Base-by-base conservation (phyloP, 2,329 filamentous ascomycete genomes). In the Fusarium tjaetaba region DNA sequence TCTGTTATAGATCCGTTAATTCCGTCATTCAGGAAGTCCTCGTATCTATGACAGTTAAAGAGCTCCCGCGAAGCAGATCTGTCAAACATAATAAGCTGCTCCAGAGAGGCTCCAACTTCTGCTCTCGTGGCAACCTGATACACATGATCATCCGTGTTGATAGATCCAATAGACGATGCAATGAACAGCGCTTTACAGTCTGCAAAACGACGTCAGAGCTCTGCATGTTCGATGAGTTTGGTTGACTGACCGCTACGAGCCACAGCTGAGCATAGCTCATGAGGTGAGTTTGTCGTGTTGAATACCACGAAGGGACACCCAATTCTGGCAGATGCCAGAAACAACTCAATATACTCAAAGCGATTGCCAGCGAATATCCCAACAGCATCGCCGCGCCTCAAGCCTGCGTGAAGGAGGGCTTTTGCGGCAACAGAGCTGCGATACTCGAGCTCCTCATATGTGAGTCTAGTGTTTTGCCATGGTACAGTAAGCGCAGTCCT, bases 171-270 rank as follows among this genome's bases (percentile, higher is more conserved):
- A 3, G 39, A 45, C 0, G 55, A 45, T 2, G 28, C 55, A 18
- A 57, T 36, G 8, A 57, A 57, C 9, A 57, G 14, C 4, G 18
- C 30, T 5, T 45, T 57, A 11, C 41, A 57, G 9, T 34, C 55
- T 57, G 13, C 4, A 16, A 34, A 34, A 20, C 5, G 13, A 14
- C 3, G 24, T 51, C 7, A 51, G 48, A 32, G 16, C 4, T 11
- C 22, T 24, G 22, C 3, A 13, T 7, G 5, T 0, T 7, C 15
- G 4, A 5, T 14, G 15, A 9, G 10, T 6, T 22, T 20, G 8
- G 22, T 18, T 6, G 18, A 36, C 53, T 36, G 6, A 57, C 53
- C 41, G 18, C 53, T 57, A 18, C 53, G 28, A 36, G 53, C 28
- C 14, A 57, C 30, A 7, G 41, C n/a, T 2, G 30, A 57, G 41